Base-by-base conservation (phyloP, 148 eudicot genomes). In the Rhododendron williamsianum region DNA sequence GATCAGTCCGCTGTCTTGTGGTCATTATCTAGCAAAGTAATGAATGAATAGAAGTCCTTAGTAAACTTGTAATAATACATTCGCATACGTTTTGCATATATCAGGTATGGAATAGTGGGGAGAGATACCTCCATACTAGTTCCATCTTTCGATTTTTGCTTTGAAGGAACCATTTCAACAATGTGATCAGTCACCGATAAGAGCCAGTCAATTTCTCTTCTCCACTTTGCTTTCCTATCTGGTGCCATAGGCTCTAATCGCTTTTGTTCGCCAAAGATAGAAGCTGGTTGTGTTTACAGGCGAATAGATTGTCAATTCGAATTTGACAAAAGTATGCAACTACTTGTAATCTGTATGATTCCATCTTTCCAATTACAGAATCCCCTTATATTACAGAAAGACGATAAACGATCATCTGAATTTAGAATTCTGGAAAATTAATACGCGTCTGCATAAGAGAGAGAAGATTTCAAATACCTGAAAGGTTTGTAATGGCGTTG, bases 161-260 rank as follows among this genome's bases (percentile, higher is more conserved):
- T 91, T 36, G 93, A 87, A 79, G 98, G 95, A 33, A 86, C 95
- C 76, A 93, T 87, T 87, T 94, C 98, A 46, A 94, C 96, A 69
- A 94, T 91, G 84, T 89, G 90, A 87, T 94, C 92, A 2, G 98
- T 91, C 56, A 94, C 98, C 21, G 98, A 94, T 60, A 94, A 83
- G 48, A 92, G 87, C 96, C 98, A 94, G 43, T 91, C 96, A 10
- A 94, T 93, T 88, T 92, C 95, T 78, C 88, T 93, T 38, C 88
- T 92, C 98, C 98, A 94, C 83, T 93, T 90, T 67, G 90, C 84
- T 86, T 90, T 91, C 48, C 90, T 91, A 11, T 92, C 94, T 18
- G 89, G 86, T 11, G 90, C 51, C 95, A 94, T 94, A 25, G 98
- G 96, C 84, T 92, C 95, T 69, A 94, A 51, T 72, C 87, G 89